These are phyloP conservation scores for Sphagnum contortum DNA, from an alignment of 225 moss, liverwort and hornwort genomes.

Conservation along the genomic window DNA sequence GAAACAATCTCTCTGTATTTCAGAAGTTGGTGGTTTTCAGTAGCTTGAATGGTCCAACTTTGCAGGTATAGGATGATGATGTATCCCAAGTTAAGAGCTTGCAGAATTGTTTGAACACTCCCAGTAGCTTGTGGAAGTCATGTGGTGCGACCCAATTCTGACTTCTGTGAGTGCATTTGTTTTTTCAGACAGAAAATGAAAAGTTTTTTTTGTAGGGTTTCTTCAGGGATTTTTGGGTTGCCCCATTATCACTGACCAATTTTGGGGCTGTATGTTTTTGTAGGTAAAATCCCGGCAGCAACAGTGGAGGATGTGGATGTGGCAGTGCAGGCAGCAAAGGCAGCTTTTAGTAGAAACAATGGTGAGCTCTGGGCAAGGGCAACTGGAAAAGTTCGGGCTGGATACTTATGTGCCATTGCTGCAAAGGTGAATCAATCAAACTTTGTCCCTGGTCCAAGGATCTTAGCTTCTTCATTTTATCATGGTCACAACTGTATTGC, in stretches of 20 bases:
- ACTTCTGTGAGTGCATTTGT: background rate
- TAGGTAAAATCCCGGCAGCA: slow-evolving; percentile 78
- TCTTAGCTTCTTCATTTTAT: too few species aligned
- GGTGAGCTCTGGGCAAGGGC: slow-evolving; percentile 76
- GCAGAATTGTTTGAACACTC: too few species aligned
- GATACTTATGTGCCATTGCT: slow-evolving; percentile 77
- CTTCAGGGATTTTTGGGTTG: too few species aligned
- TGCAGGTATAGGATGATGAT: too few species aligned
- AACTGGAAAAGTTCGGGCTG: slow-evolving; percentile 70
- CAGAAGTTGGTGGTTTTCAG: too few species aligned
- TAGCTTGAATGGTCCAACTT: too few species aligned
- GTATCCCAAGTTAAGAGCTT: too few species aligned
- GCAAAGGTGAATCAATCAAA: slow-evolving; percentile 41
- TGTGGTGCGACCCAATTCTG: background rate
- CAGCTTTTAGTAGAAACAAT: slow-evolving; percentile 55
- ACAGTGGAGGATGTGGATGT: slow-evolving; percentile 71
- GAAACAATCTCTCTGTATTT: too few species aligned
- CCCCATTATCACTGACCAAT: too few species aligned
- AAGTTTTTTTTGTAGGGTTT: too few species aligned
- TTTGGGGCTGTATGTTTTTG: slow-evolving; percentile 2
- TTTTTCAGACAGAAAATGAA: too few species aligned
- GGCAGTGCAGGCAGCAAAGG: slow-evolving; percentile 79
- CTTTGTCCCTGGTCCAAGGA: background rate
- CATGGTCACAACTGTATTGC: background rate
- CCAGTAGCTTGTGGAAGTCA: too few species aligned